Base-by-base conservation (phyloP, 345 rosid genomes). In the Populus davidiana region DNA sequence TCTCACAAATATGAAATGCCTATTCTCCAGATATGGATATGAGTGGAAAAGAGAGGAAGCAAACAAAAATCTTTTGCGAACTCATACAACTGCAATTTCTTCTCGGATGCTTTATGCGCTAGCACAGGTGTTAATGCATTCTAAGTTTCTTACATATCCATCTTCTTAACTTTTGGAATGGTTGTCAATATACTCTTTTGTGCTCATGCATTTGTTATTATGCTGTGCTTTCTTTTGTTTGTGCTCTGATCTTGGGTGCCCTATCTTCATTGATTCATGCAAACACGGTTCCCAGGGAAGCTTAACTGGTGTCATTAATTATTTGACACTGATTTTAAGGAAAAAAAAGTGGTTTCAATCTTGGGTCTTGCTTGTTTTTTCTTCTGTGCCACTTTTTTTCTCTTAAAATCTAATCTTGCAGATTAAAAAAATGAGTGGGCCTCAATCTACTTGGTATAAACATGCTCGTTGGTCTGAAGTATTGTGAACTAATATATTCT, bases 41-140 rank as follows among this genome's bases (percentile, higher is more conserved):
- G 96, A 95, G 3, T 95, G 98, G 99, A 93, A 92, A 87, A 90
- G 94, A 88, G 98, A 93, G 59, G 98, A 95, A 82, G 99, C 99
- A 81, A 83, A 95, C 85, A 95, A 95, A 82, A 95, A 95, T 75
- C 91, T 95, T 72, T 84, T 95, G 74, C 91, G 98, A 69, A 95
- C 99, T 77, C 99, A 95, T 82, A 95, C 98, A 39, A 95, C 98
- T 2, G 98, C 98, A 18, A 97, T 91, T 73, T 95, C 99, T 69
- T 88, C 98, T 36, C 86, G 92, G 81, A 90, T 95, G 98, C 98
- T 95, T 72, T 89, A 95, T 86, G 88, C 84, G 35, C 86, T 95
- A 56, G 98, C 98, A 74, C 85, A 93, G 96, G 99, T 94, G 8
- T 63, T 69, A 25, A 16, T 70, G 21, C 23, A 52, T 52, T 47